Conservation (phyloP, 306 rosid genomes). For the Styphnolobium japonicum region DNA sequence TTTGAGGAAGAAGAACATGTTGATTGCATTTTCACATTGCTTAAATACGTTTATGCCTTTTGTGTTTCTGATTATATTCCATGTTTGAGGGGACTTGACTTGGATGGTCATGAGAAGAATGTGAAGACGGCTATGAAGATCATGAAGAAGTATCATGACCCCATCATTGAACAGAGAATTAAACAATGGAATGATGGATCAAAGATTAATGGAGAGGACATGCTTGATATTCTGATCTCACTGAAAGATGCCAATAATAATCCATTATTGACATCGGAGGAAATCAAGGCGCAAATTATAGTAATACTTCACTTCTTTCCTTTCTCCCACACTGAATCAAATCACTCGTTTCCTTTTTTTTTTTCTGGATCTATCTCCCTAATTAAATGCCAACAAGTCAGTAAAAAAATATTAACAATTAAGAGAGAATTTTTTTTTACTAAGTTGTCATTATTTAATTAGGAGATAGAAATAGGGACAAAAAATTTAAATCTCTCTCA, state of each 20-base stretch:
- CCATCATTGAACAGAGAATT: constrained; percentile 29
- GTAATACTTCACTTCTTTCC: constrained; percentile 1
- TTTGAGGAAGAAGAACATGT: constrained; percentile 38
- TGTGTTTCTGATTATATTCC: constrained; percentile 41
- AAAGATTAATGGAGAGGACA: constrained; percentile 32
- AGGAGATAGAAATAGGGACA: too few relatives aligned
- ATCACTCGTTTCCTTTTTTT: too few relatives aligned
- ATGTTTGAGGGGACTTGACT: constrained; percentile 37
- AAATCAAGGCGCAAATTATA: constrained; percentile 43
- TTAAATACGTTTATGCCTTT: constrained; percentile 25
- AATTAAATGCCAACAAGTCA: too few relatives aligned
- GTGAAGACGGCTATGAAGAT: constrained; percentile 22
- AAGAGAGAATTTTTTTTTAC: too few relatives aligned
- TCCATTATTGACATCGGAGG: constrained; percentile 25
- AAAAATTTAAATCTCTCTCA: too few relatives aligned
- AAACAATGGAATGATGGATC: constrained; percentile 32
- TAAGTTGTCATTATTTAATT: too few relatives aligned
- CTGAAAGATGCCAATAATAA: constrained; percentile 20
- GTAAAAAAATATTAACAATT: too few relatives aligned
- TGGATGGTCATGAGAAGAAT: constrained; percentile 31
- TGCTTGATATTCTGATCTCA: constrained; percentile 47
- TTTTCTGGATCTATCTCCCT: too few relatives aligned
- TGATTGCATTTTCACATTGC: constrained; percentile 20
- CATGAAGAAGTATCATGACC: constrained; percentile 29
- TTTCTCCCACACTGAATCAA: background rate